A percentile compares a stretch with the other conserved stretches of the same genome.
Conservation (phyloP, 345 rosid genomes). For the Euclidium syriacum region DNA sequence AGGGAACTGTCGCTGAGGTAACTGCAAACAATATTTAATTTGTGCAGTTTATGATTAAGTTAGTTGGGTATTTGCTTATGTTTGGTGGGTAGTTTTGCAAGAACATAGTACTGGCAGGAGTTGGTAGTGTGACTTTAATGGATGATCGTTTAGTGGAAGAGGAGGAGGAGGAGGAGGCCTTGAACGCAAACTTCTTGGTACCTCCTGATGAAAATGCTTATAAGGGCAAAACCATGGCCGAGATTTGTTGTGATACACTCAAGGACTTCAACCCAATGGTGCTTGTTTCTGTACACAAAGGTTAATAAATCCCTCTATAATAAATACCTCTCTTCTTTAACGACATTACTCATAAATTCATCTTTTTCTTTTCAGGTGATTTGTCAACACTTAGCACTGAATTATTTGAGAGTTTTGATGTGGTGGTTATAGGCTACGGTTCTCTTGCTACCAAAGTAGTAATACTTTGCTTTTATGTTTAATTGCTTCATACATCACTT, state of each 20-base stretch:
- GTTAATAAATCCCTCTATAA: slow-evolving; percentile 40
- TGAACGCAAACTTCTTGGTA: slow-evolving; percentile 74
- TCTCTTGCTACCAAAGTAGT: slow-evolving; percentile 56
- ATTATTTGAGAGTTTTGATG: slow-evolving; percentile 72
- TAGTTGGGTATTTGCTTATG: background rate
- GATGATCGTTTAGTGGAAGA: slow-evolving; percentile 66
- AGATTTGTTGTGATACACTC: slow-evolving; percentile 75
- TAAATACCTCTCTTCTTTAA: background rate
- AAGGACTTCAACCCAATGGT: slow-evolving; percentile 95
- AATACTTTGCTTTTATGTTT: background rate
- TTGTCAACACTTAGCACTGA: slow-evolving; percentile 47
- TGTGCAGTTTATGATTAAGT: background rate
- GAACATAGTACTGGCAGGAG: slow-evolving; percentile 93
- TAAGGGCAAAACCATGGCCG: slow-evolving; percentile 66
- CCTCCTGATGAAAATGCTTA: slow-evolving; percentile 51
- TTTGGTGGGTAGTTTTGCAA: slow-evolving; percentile 72
- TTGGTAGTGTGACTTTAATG: slow-evolving; percentile 78
- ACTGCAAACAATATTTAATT: background rate
- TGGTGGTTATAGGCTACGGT: slow-evolving; percentile 65
- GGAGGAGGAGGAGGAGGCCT: slow-evolving; percentile 52
- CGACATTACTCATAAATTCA: background rate
- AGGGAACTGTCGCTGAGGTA: slow-evolving; percentile 90
- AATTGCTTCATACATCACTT: background rate
- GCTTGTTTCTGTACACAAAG: slow-evolving; percentile 71
- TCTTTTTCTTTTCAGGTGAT: slow-evolving; percentile 50